phyloP scores from a whole-genome alignment of 1,284 basidiomycete genomes.

The Cystobasidium slooffiae region DNA sequence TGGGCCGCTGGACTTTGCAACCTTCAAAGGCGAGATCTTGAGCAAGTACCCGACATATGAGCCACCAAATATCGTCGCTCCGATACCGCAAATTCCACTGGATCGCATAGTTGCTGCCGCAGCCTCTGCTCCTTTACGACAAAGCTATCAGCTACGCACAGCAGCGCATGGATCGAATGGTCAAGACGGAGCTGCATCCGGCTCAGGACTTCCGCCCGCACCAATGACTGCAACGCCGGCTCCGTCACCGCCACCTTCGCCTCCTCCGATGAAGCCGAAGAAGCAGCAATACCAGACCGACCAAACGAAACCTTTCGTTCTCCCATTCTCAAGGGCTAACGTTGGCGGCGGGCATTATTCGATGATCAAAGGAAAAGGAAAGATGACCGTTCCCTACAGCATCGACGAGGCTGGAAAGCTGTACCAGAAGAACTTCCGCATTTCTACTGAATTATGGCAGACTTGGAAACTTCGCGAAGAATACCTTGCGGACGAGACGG shows the following conservation, averaged over 20 bases:
- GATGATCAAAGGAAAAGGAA: conserved; percentile 60
- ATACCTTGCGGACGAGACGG: conserved; percentile 90
- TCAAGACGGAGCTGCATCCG: conserved; percentile 9
- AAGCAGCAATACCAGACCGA: conserved; percentile 99
- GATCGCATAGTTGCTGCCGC: conserved; percentile 83
- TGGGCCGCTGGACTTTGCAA: conserved; percentile 77
- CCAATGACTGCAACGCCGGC: conserved; percentile 48
- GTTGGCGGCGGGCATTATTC: conserved; percentile 56
- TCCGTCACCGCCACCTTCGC: conserved; percentile 53
- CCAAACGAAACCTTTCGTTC: conserved; percentile 89
- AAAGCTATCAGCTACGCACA: conserved; percentile 63
- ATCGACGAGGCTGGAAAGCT: conserved; percentile 94
- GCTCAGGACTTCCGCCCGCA: conserved; percentile 3
- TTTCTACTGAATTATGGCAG: conserved; percentile 86
- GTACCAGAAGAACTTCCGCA: conserved; percentile 87
- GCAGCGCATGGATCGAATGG: background rate
- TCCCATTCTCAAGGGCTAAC: conserved; percentile 76
- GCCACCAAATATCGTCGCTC: conserved; percentile 46
- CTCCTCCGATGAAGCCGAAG: conserved; percentile 71
- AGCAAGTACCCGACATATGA: conserved; percentile 87
- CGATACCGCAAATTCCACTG: conserved; percentile 56
- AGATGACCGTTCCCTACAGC: conserved; percentile 79
- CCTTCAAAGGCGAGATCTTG: conserved; percentile 82
- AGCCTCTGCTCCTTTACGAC: conserved; percentile 84
- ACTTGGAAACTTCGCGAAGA: conserved; percentile 95